Conservation (phyloP, 1,284 basidiomycete species). For the Ustilago bromivora region DNA sequence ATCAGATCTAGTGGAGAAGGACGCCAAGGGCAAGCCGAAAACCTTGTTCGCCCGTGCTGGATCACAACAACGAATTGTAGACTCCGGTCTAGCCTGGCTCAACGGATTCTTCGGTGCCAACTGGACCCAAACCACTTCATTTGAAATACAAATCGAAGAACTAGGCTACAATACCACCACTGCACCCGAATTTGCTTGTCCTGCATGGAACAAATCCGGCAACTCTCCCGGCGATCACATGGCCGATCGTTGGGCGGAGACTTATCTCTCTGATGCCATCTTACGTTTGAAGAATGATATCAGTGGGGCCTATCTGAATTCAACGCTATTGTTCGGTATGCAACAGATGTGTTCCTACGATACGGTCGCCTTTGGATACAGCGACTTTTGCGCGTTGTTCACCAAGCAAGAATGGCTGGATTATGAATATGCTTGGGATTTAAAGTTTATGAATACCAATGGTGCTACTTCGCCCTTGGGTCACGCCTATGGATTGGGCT, state of each 20-base stretch:
- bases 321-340: conserved; percentile 54
- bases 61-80: conserved; percentile 67
- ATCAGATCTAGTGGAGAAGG: conserved; percentile 29
- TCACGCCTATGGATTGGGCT: conserved; percentile 84
- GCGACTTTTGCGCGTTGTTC: conserved; percentile 88
- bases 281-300: conserved; percentile 54
- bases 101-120: conserved; percentile 56
- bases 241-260: conserved; percentile 51
- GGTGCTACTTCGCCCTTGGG: conserved; percentile 83
- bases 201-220: conserved; percentile 22
- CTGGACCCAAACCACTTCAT: conserved; percentile 44
- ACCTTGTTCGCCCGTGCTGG: conserved; percentile 64
- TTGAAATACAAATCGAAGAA: conserved; percentile 67
- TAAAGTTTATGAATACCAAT: conserved; percentile 75
- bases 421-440: conserved; percentile 78
- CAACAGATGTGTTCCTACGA: conserved; percentile 68
- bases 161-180: conserved; percentile 65
- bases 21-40: conserved; percentile 27
- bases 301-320: conserved; percentile 47
- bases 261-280: conserved; percentile 63
- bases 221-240: conserved; percentile 25
- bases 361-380: conserved; percentile 89
- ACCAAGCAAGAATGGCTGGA: conserved; percentile 89
- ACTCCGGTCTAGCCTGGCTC: conserved; percentile 60
- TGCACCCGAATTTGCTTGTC: conserved; percentile 64